Evolutionary conservation across 1,284 basidiomycete genomes (phyloP).

Genomic region (Sanghuangporus weigelae): DNA sequence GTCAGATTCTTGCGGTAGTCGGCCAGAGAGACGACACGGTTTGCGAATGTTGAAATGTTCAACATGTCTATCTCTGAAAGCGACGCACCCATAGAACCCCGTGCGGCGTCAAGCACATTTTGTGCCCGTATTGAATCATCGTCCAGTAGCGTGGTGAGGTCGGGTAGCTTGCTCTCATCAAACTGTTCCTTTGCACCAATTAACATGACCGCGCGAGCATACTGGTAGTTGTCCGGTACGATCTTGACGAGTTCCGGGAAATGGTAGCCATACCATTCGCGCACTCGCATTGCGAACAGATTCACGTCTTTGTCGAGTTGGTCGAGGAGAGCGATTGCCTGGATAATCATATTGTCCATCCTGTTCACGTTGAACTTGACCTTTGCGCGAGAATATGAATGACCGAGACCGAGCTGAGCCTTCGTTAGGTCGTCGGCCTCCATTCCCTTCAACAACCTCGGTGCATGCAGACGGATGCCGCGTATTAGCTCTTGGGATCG

Average conservation of each 20-base stretch:
- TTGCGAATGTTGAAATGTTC: constrained; percentile 93
- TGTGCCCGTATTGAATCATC: constrained; percentile 86
- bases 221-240: constrained; percentile 94
- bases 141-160: constrained; percentile 79
- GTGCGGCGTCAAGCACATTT: constrained; percentile 92
- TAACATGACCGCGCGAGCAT: constrained; percentile 83
- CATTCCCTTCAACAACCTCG: constrained; percentile 88
- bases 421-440: constrained; percentile 87
- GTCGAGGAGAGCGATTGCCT: constrained; percentile 97
- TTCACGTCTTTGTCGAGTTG: constrained; percentile 99
- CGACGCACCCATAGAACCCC: constrained; percentile 93
- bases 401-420: constrained; percentile 95
- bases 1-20: constrained; percentile 93
- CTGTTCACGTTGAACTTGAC: constrained; percentile 99
- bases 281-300: constrained; percentile 95
- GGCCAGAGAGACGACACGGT: constrained; percentile 86
- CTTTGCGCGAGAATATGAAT: constrained; percentile 97
- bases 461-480: constrained; percentile 88
- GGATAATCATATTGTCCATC: constrained; percentile 99
- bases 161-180: constrained; percentile 72
- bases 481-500: constrained; percentile 86
- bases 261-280: constrained; percentile 99
- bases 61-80: constrained; percentile 94
- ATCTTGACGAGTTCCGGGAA: constrained; percentile 96
- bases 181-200: constrained; percentile 88